phyloP scores from a whole-genome alignment of 2,329 filamentous ascomycete genomes.

The Plenodomus tracheiphilus region DNA sequence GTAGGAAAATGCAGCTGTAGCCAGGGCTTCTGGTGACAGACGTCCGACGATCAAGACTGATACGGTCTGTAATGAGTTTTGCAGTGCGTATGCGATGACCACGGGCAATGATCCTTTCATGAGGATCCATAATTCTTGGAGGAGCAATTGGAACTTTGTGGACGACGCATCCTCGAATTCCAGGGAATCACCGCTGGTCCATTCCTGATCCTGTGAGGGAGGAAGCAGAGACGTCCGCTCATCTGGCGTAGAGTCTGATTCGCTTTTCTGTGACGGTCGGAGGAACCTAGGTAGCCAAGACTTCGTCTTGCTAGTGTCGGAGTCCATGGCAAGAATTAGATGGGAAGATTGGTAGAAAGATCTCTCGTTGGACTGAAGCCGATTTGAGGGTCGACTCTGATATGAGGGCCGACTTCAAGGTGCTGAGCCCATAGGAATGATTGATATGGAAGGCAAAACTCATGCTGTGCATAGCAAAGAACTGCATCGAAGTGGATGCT shows the following conservation, averaged over 20 bases:
- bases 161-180: constrained; percentile 43
- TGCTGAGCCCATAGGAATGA: background rate
- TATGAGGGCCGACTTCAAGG: constrained; percentile 1
- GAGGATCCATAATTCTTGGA: constrained; percentile 68
- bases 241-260: constrained; percentile 33
- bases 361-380: background rate
- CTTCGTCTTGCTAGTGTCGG: constrained; percentile 17
- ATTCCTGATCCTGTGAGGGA: constrained; percentile 43
- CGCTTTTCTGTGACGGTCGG: constrained; percentile 19
- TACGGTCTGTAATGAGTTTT: constrained; percentile 81
- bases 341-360: background rate
- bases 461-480: constrained; percentile 13
- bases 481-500: constrained; percentile 9
- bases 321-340: constrained; percentile 20
- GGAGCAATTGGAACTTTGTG: constrained; percentile 45
- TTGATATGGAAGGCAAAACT: background rate
- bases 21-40: constrained; percentile 76
- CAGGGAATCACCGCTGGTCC: constrained; percentile 40
- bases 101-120: constrained; percentile 73
- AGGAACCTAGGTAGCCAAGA: constrained; percentile 39
- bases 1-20: constrained; percentile 83
- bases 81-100: constrained; percentile 81
- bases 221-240: constrained; percentile 51
- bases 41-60: constrained; percentile 82
- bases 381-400: background rate